phyloP scores from a whole-genome alignment of 495 filamentous ascomycete genomes.

The Bombardia bombarda region DNA sequence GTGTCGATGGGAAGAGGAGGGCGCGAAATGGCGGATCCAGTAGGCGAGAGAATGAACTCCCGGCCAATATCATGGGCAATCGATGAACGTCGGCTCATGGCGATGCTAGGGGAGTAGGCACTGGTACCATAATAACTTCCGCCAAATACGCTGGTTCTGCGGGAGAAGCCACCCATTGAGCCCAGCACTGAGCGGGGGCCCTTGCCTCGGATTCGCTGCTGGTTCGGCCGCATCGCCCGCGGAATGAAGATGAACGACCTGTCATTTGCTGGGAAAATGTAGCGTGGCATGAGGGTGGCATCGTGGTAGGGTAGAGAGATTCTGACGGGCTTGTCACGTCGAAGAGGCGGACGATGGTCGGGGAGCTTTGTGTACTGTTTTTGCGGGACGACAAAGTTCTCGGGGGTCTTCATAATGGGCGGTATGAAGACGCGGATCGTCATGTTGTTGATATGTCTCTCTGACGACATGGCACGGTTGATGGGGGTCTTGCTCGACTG shows the following conservation, averaged over 20 bases:
- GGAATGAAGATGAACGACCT: conserved; percentile 98
- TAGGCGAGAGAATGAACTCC: conserved; percentile 66
- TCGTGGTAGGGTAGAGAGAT: conserved; percentile 73
- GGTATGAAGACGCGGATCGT: conserved; percentile 71
- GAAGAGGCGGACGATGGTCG: conserved; percentile 87
- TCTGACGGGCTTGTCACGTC: conserved; percentile 92
- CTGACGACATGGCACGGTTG: conserved; percentile 53
- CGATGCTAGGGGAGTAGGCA: conserved; percentile 75
- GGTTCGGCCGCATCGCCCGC: conserved; percentile 83
- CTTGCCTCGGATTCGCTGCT: conserved; percentile 69
- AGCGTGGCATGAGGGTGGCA: conserved; percentile 52
- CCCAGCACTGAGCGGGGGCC: conserved; percentile 54
- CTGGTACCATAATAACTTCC: conserved; percentile 56
- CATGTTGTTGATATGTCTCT: conserved; percentile 63
- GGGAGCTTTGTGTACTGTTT: conserved; percentile 88
- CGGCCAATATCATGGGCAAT: conserved; percentile 67
- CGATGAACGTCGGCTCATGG: conserved; percentile 88
- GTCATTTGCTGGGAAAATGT: conserved; percentile 83
- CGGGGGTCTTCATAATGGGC: conserved; percentile 62
- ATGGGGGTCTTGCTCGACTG: conserved; percentile 31
- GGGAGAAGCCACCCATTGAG: conserved; percentile 58
- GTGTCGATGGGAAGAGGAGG: conserved; percentile 52
- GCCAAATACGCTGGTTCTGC: conserved; percentile 63
- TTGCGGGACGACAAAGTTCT: conserved; percentile 64
- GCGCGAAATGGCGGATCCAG: conserved; percentile 66